phyloP scores from a whole-genome alignment of 495 filamentous ascomycete species.

The Sphaerosporella brunnea region DNA sequence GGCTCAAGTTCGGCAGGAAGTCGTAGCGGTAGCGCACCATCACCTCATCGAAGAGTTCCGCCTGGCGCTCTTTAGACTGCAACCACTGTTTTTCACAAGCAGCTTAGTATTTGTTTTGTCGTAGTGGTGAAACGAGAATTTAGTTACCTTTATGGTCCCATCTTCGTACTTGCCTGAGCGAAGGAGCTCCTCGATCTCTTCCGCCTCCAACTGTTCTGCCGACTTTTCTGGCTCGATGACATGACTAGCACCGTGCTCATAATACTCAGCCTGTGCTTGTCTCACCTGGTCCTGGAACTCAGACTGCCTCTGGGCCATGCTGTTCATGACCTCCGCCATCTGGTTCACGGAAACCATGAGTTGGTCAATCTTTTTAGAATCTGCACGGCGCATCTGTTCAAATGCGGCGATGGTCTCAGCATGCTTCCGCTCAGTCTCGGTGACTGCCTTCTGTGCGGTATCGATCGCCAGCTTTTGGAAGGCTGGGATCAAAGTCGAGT shows the following conservation, averaged over 20 bases:
- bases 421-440: slow-evolving; percentile 48
- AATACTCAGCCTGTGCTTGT: slow-evolving; percentile 27
- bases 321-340: slow-evolving; percentile 49
- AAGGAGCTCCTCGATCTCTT: slow-evolving; percentile 48
- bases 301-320: slow-evolving; percentile 21
- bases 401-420: slow-evolving; percentile 43
- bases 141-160: slow-evolving; percentile 45
- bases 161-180: slow-evolving; percentile 49
- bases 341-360: slow-evolving; percentile 53
- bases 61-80: slow-evolving; percentile 52
- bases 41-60: slow-evolving; percentile 61
- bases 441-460: slow-evolving; percentile 40
- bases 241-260: slow-evolving; percentile 22
- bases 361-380: slow-evolving; percentile 66
- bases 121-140: no score
- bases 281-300: slow-evolving; percentile 27
- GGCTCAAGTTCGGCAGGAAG: slow-evolving; percentile 52
- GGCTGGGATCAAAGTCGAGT: slow-evolving; percentile 43
- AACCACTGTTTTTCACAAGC: no score
- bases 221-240: slow-evolving; percentile 29
- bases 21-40: slow-evolving; percentile 55
- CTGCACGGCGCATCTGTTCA: slow-evolving; percentile 50
- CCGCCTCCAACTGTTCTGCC: slow-evolving; percentile 47
- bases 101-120: no score
- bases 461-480: slow-evolving; percentile 42